Conservation (phyloP, 2,329 filamentous ascomycete species). For the Dactylellina drechsleri region DNA sequence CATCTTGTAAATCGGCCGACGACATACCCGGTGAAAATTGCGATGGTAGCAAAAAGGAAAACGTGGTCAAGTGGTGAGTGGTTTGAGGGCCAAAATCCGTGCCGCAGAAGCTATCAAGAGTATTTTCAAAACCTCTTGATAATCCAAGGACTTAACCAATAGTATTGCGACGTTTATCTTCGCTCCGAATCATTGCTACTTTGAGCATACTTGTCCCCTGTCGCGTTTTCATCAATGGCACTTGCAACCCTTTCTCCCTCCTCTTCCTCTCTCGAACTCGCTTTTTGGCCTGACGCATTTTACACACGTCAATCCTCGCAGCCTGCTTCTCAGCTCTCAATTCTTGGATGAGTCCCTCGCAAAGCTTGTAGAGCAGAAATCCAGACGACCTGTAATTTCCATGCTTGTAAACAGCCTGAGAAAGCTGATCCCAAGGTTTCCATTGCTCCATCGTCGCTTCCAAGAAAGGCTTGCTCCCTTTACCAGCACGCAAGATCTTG, state of each 20-base stretch:
- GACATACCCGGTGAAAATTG: too few species aligned
- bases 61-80: too few species aligned
- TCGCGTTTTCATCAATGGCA: background rate
- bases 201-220: too few species aligned
- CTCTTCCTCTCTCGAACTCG: background rate
- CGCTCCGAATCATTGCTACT: too few species aligned
- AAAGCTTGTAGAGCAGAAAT: conserved; percentile 38
- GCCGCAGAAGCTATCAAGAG: too few species aligned
- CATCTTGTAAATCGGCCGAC: too few species aligned
- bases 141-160: too few species aligned
- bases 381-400: conserved; percentile 27
- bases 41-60: too few species aligned
- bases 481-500: background rate
- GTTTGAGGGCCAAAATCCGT: too few species aligned
- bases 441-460: conserved; percentile 13
- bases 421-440: conserved; percentile 24
- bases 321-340: conserved; percentile 8
- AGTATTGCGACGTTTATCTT: too few species aligned
- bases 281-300: background rate
- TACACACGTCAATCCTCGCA: background rate
- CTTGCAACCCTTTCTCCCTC: background rate
- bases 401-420: conserved; percentile 26
- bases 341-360: conserved; percentile 30
- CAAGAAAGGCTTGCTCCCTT: background rate
- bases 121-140: too few species aligned